Base-by-base conservation (phyloP, 2,329 filamentous ascomycete genomes). In the Xylariaceae sp. region DNA sequence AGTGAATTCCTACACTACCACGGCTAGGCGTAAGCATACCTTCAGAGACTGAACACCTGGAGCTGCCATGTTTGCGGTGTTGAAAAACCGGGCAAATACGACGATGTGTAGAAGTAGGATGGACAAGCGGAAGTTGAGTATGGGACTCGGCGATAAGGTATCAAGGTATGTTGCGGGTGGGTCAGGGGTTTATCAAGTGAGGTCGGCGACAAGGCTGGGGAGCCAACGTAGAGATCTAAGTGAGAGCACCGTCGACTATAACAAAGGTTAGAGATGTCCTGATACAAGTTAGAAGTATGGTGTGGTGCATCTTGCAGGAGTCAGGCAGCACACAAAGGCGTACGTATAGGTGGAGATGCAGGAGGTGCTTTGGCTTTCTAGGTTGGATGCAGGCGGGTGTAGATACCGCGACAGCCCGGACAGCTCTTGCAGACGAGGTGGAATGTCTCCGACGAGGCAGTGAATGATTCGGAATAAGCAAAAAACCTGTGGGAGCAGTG, bases 11-110 rank as follows among this genome's bases (percentile, higher is more conserved):
- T 6, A 56, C 48, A 56, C 33, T n/a, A n/a, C 17, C 47, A 28
- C 4, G 37, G 37, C 40, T 21, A 12, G 11, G 12, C 9, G n/a
- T n/a, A 4, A 37, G 75, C 81, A 67, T 80, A 95, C 92, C 91
- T 96, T 96, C 74, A 96, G 80, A 69, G 91, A 96, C 80, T 96
- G 91, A 72, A 93, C 94, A 71, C 90, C 90, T 61, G 88, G 89
- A 76, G 89, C 87, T 71, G 90, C 89, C 84, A 94, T 94, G 82
- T 89, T 65, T 66, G 63, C 69, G 64, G 58, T 54, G 54, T 61
- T 48, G 58, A 49, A 49, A 56, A 58, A 51, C 34, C 56, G 56
- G 56, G 56, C 40, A 55, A 48, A 50, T 28, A 53, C 55, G 51
- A 58, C 52, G 56, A 56, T 59, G 36, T 53, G 49, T 62, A 33